Percentiles rank a stretch among this genome's conserved stretches.
Conservation (phyloP, 176 grass and related monocot species). For the Bonia amplexicaulis region DNA sequence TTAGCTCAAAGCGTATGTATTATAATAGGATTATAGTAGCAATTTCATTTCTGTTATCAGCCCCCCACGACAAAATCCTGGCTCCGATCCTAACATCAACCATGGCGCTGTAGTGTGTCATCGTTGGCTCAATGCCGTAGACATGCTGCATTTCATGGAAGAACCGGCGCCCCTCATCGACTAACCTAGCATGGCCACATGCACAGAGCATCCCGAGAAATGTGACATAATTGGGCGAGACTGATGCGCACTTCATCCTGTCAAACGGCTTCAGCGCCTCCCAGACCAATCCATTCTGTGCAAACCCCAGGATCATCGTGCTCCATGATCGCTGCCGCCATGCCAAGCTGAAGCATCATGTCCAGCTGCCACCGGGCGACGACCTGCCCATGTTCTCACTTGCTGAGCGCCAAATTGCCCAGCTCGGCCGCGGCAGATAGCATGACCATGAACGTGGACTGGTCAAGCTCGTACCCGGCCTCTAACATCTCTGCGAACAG, state of each 20-base stretch:
- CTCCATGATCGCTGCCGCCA: conserved; percentile 40
- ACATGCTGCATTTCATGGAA: conserved; percentile 49
- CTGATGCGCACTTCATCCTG: conserved; percentile 27
- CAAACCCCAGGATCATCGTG: conserved; percentile 50
- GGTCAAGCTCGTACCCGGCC: conserved; percentile 35
- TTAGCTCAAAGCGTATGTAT: not conserved
- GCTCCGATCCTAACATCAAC: not conserved
- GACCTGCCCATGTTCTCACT: conserved; percentile 49
- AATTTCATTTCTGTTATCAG: not conserved
- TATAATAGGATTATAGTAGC: not conserved
- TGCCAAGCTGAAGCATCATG: conserved; percentile 50
- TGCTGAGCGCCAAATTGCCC: conserved; percentile 42
- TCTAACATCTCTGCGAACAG: conserved; percentile 36
- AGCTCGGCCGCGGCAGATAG: conserved; percentile 32
- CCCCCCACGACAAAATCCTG: no score
- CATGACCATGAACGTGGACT: conserved; percentile 52
- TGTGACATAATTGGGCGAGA: conserved; percentile 49
- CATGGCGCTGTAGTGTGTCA: conserved; percentile 57
- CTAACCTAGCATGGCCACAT: conserved; percentile 51
- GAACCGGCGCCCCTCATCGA: conserved; percentile 32
- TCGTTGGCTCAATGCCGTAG: conserved; percentile 41
- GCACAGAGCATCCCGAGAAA: conserved; percentile 49
- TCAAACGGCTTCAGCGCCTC: conserved; percentile 40
- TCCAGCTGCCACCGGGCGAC: not conserved
- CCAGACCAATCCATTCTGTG: conserved; percentile 34